A percentile compares a stretch with the other conserved stretches of the same genome.
Evolutionary conservation across 306 rosid genomes (phyloP).

Genomic region (Corylus americana): DNA sequence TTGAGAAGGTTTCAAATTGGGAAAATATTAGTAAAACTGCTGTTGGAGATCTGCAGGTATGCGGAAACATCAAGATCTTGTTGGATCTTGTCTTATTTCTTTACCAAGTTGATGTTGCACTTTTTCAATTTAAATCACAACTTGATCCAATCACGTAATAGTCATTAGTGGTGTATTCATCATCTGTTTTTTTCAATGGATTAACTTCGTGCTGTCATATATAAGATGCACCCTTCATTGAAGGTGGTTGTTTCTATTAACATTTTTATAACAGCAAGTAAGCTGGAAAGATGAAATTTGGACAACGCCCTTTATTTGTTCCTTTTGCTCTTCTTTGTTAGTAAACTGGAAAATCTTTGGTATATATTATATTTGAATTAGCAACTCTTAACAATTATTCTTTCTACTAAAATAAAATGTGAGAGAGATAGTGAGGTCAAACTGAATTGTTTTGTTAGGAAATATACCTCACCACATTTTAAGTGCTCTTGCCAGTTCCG

Average conservation of each 20-base stretch:
- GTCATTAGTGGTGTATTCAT: constrained; percentile 3
- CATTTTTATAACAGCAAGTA: too few species aligned
- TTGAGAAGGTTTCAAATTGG: constrained; percentile 69
- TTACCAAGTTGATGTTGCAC: not conserved
- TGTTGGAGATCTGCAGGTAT: constrained; percentile 90
- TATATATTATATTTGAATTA: not conserved
- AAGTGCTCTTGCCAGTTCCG: constrained; percentile 1
- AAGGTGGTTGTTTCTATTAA: too few species aligned
- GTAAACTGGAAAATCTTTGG: not conserved
- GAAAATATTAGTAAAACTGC: constrained; percentile 71
- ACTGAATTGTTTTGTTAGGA: not conserved
- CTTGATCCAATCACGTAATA: not conserved
- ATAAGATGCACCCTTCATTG: not conserved
- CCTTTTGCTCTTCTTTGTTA: constrained; percentile 1
- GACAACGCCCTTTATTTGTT: too few species aligned
- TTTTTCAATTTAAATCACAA: not conserved
- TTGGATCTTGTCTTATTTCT: not conserved
- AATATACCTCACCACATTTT: constrained; percentile 3
- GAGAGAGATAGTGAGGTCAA: not conserved
- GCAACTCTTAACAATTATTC: not conserved
- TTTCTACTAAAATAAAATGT: not conserved
- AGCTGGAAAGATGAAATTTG: too few species aligned
- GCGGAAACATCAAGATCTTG: constrained; percentile 27
- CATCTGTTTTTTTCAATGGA: constrained; percentile 3
- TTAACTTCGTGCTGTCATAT: constrained; percentile 5